Conservation (phyloP, 192 early-diverging fungal genomes). For the Obelidium mucronatum region DNA sequence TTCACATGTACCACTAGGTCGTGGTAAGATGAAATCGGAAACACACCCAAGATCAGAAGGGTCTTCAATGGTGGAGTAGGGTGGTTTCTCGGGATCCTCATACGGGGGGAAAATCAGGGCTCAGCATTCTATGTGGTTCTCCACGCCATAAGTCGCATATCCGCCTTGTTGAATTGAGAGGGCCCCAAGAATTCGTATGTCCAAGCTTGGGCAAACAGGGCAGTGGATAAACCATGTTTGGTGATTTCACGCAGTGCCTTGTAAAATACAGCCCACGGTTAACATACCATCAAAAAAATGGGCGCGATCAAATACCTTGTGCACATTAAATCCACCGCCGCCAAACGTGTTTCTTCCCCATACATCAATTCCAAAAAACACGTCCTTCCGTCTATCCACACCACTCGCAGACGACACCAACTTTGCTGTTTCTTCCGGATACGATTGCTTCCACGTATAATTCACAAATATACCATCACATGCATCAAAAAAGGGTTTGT, state of each 20-base stretch:
- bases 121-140: background rate
- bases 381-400: conserved; percentile 42
- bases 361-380: conserved; percentile 72
- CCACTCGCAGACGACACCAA: conserved; percentile 34
- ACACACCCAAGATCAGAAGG: conserved; percentile 44
- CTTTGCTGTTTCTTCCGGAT: conserved; percentile 32
- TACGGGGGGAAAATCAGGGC: background rate
- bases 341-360: conserved; percentile 70
- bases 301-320: conserved; percentile 20
- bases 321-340: conserved; percentile 56
- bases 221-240: conserved; percentile 51
- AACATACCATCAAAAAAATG: background rate
- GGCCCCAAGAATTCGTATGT: conserved; percentile 63
- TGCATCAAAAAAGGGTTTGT: conserved; percentile 62
- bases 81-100: background rate
- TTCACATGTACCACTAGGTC: conserved; percentile 45
- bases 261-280: too few relatives aligned
- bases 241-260: conserved; percentile 60
- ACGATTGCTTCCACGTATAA: conserved; percentile 48
- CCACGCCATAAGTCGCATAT: conserved; percentile 63
- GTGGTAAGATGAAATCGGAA: conserved; percentile 46
- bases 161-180: conserved; percentile 55
- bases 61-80: background rate
- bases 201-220: conserved; percentile 74
- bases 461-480: conserved; percentile 60